phyloP scores from a whole-genome alignment of 345 rosid species.

The Pistacia integerrima region DNA sequence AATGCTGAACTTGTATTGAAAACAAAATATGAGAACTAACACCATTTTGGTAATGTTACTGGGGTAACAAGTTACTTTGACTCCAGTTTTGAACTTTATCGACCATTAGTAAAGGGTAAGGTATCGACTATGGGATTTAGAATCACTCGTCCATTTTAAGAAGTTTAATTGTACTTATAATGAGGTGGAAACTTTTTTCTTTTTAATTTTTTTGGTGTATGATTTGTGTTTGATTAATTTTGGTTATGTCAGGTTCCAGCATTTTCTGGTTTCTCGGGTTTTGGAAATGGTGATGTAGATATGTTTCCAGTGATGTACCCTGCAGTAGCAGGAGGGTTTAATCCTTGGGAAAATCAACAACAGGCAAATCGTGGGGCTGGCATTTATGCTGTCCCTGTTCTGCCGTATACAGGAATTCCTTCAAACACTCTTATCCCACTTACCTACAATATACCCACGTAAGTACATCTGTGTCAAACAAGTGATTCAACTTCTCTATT shows the following conservation, averaged over 20 bases:
- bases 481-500: neutral
- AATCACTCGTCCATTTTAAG: too few species aligned
- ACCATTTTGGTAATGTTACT: too few species aligned
- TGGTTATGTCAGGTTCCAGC: slow-evolving; percentile 40
- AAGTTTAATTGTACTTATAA: too few species aligned
- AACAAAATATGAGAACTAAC: too few species aligned
- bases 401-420: slow-evolving; percentile 67
- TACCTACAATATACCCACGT: slow-evolving; percentile 85
- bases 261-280: slow-evolving; percentile 37
- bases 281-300: slow-evolving; percentile 53
- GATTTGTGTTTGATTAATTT: neutral
- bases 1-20: too few species aligned
- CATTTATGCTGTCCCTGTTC: slow-evolving; percentile 80
- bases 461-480: slow-evolving; percentile 30
- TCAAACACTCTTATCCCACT: slow-evolving; percentile 87
- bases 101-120: too few species aligned
- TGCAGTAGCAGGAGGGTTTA: slow-evolving; percentile 43
- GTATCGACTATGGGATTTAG: too few species aligned
- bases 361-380: slow-evolving; percentile 77
- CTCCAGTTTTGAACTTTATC: too few species aligned
- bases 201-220: too few species aligned
- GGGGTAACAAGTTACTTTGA: too few species aligned
- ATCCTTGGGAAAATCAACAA: slow-evolving; percentile 54
- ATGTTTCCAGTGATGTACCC: slow-evolving; percentile 70
- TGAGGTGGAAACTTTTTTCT: too few species aligned